phyloP scores from a whole-genome alignment of 164 flowering plant species.

The Vitis vinifera region ASM3070453v1 NC_081814.1:14014501-14015000 shows the following conservation, averaged over 20 bases:
- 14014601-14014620: too few species aligned
- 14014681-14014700: not conserved
- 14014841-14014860: not conserved
- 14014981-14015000: not conserved
- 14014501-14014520: not conserved
- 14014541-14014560: not conserved
- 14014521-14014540: not conserved
- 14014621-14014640: too few species aligned
- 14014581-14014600: too few species aligned
- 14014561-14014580: not conserved
- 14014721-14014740: too few species aligned
- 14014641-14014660: too few species aligned
- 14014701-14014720: not conserved
- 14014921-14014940: too few species aligned
- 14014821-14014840: too few species aligned
- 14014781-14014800: too few species aligned
- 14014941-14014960: not conserved
- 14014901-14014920: too few species aligned
- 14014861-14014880: not conserved
- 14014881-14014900: too few species aligned
- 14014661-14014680: too few species aligned
- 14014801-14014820: too few species aligned
- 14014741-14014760: not conserved
- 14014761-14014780: not conserved
- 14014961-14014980: not conserved